A percentile compares a stretch with the other conserved stretches of the same genome.
Conservation (phyloP, 495 filamentous ascomycete species). For the Darksidea phi region DNA sequence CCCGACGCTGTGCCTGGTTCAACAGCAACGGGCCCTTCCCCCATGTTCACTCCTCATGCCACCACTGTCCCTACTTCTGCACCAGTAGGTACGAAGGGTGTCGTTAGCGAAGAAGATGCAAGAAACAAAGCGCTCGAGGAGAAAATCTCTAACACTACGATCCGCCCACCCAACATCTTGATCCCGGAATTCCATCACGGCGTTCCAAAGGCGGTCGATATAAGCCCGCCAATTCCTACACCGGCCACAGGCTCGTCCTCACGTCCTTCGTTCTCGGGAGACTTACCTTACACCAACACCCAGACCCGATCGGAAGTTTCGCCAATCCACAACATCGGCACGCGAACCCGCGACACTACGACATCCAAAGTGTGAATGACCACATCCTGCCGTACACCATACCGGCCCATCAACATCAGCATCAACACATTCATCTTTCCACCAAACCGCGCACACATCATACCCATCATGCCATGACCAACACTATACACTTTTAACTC, state of each 20-base stretch:
- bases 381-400: no score
- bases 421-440: neutral
- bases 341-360: no score
- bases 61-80: neutral
- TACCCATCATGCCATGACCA: neutral
- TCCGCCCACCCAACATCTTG: slow-evolving; percentile 25
- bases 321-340: no score
- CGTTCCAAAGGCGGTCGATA: slow-evolving; percentile 8
- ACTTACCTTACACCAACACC: neutral
- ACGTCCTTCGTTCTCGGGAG: neutral
- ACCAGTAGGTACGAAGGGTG: neutral
- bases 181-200: slow-evolving; percentile 31
- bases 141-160: slow-evolving; percentile 22
- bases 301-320: no score
- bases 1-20: neutral
- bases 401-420: neutral
- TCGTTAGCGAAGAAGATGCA: slow-evolving; percentile 7
- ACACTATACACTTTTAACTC: neutral
- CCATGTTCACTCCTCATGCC: no score
- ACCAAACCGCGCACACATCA: neutral
- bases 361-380: no score
- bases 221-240: neutral
- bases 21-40: neutral
- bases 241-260: neutral
- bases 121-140: slow-evolving; percentile 22